phyloP scores from a whole-genome alignment of 2,329 filamentous ascomycete genomes.

The Microdochium nivale region DNA sequence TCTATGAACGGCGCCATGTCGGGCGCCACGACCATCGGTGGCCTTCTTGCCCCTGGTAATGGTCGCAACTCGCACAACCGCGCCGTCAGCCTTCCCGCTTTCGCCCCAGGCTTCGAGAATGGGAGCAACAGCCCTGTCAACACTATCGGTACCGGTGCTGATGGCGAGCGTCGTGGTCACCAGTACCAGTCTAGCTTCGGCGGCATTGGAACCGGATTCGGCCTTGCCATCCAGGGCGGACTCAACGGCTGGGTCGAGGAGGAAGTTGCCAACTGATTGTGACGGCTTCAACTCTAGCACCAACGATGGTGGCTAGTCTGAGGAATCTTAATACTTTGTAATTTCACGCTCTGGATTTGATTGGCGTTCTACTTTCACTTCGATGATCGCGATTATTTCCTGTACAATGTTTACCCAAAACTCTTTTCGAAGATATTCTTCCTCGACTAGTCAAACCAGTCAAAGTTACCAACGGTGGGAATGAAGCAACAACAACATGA shows the following conservation, averaged over 20 bases:
- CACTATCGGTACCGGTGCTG: constrained; percentile 34
- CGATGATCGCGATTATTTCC: not conserved
- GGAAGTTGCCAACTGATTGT: constrained; percentile 48
- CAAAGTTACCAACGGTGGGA: not conserved
- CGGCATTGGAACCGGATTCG: constrained; percentile 50
- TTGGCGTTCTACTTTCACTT: not conserved
- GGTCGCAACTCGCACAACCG: constrained; percentile 59
- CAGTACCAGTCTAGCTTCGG: constrained; percentile 58
- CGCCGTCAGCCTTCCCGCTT: constrained; percentile 77
- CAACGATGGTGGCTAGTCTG: not conserved
- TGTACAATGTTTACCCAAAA: not conserved
- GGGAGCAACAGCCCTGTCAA: constrained; percentile 43
- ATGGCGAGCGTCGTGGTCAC: constrained; percentile 52
- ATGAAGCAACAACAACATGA: not conserved
- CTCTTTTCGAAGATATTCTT: not conserved
- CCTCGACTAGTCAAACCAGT: not conserved
- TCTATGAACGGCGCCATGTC: constrained; percentile 40
- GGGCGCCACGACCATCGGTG: constrained; percentile 62
- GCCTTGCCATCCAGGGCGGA: constrained; percentile 53
- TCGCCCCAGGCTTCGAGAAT: constrained; percentile 56
- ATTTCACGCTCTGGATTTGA: not conserved
- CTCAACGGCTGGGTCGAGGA: constrained; percentile 63
- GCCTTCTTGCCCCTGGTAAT: constrained; percentile 65
- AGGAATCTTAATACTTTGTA: not conserved
- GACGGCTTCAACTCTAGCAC: not conserved